Evolutionary conservation across 2,329 filamentous ascomycete genomes (phyloP), one percentile per base, ranked within the genome.

Genomic region (Paraphoma sp.): DNA sequence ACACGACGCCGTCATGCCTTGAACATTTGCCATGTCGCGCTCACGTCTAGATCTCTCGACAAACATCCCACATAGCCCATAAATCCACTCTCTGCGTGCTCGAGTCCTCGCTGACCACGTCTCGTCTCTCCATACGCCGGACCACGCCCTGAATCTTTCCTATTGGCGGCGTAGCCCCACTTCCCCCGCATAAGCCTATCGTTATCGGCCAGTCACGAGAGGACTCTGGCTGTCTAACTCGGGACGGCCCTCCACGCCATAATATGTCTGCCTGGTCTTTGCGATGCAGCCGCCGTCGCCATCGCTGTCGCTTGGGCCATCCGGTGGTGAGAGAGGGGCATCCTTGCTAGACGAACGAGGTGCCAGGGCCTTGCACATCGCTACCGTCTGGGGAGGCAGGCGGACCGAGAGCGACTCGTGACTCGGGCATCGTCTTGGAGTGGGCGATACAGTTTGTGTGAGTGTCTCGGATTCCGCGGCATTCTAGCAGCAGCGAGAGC

Each of bases 101-200:
- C n/a, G 12, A 48, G 48, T 43, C 31, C 54, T 56, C 53, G 47
- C 47, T 49, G 63, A 68, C 66, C 66, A 69, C 66, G 66, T 69
- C 47, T 49, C 47, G 28, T 43, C 36, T 30, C 45, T 38, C 31
- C 23, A 47, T 47, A 47, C 45, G 46, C 33, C 46, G 46, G 46
- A 48, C 6, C 28, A 49, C 14, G 23, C 30, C 14, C 18, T 30
- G 23, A 18, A 31, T 31, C 18, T 16, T 29, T 16, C 38, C 47
- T 50, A 56, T 59, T 60, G 60, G 60, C 17, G 31, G 51, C 42
- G 18, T 54, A 40, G 48, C 68, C 71, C 70, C 62, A 57, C 62
- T 55, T 51, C 64, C 67, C 65, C 66, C 68, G 69, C 70, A 71
- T 61, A 63, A 63, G 66, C 60, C 64, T 57, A 56, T 59, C 54